A percentile compares a stretch with the other conserved stretches of the same genome.
These are phyloP conservation scores for Phytomonas francai DNA, from an alignment of 208 protist species.

Conservation along the genomic window DNA sequence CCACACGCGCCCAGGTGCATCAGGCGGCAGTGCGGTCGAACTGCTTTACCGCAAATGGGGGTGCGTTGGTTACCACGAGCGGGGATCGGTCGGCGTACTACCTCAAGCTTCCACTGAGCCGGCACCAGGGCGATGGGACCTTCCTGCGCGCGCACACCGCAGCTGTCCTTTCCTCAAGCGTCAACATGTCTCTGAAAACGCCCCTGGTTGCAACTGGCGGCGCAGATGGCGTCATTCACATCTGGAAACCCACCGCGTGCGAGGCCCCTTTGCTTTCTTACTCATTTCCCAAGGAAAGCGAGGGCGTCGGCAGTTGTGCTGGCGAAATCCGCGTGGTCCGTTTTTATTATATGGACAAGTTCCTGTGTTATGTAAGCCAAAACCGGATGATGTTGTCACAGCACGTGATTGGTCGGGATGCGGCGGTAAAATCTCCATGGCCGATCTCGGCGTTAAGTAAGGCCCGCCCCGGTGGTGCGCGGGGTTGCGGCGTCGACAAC, in stretches of 20 bases:
- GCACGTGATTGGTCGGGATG: background rate
- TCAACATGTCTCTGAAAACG: slow-evolving; percentile 46
- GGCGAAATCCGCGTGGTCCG: slow-evolving; percentile 31
- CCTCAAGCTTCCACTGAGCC: slow-evolving; percentile 37
- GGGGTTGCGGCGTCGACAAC: too few relatives aligned
- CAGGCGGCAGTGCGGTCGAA: slow-evolving; percentile 17
- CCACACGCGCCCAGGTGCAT: slow-evolving; percentile 17
- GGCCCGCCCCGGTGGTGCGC: too few relatives aligned
- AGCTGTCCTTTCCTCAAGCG: slow-evolving; percentile 39
- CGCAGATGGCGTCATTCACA: slow-evolving; percentile 36
- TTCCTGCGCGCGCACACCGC: slow-evolving; percentile 23
- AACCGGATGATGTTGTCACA: slow-evolving; percentile 33
- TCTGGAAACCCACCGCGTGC: slow-evolving; percentile 41
- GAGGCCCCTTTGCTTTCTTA: slow-evolving; percentile 17
- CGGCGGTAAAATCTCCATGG: background rate
- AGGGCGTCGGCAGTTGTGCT: background rate
- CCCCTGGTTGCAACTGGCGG: slow-evolving; percentile 44
- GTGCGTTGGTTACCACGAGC: slow-evolving; percentile 37
- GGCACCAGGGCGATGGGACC: slow-evolving; percentile 23
- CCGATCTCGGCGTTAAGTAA: too few relatives aligned
- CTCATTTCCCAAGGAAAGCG: background rate
- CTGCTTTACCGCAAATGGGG: slow-evolving; percentile 35
- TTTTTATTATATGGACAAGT: slow-evolving; percentile 78
- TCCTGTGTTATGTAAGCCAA: slow-evolving; percentile 32
- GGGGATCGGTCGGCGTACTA: slow-evolving; percentile 29